Base-by-base conservation (phyloP, 2,329 filamentous ascomycete species). In the Fusarium caatingaense region DNA sequence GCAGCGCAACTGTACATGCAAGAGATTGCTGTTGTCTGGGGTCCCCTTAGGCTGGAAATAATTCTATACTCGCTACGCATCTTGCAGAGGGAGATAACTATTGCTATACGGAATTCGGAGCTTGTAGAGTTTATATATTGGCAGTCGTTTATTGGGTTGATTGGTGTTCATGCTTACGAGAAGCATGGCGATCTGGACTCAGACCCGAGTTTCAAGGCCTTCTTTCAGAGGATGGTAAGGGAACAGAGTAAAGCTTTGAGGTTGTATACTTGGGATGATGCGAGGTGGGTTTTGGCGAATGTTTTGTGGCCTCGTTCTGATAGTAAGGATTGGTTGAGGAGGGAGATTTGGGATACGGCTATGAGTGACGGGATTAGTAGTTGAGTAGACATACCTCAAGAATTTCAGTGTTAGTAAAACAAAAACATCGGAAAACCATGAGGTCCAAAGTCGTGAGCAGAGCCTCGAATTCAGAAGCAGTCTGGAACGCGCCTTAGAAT, bases 1-100 rank as follows among this genome's bases (percentile, higher is more conserved):
- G 27, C 41, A 6, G 12, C 25, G 23, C 47, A 60, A 7, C 4
- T 66, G 2, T 66, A 66, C 3, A 18, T 60, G 4, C 61, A 66
- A 7, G 54, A 66, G 7, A 34, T 66, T 2, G 25, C 44, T 1
- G 16, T 18, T 4, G 2, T 53, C 0, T 66, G 61, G 54, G 20
- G 28, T 0, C 63, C 63, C 2, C 32, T 42, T 2, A 51, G 20
- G 5, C 8, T 1, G 18, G 49, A 51, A n/a, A 51, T 51, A 42
- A 6, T 51, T 15, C 23, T 51, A 15, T 25, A 51, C 32, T 41
- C 49, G 11, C 20, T 51, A 3, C 18, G 34, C 5, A 51, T 51
- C 5, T 15, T 51, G 7, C 34, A 51, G 10, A 23, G 18, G 9
- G 49, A 51, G 6, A 11, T 51, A 10, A 9, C 18, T 1, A 15